Base-by-base conservation (phyloP, 208 protist genomes). In the Zelonia costaricensis region DNA sequence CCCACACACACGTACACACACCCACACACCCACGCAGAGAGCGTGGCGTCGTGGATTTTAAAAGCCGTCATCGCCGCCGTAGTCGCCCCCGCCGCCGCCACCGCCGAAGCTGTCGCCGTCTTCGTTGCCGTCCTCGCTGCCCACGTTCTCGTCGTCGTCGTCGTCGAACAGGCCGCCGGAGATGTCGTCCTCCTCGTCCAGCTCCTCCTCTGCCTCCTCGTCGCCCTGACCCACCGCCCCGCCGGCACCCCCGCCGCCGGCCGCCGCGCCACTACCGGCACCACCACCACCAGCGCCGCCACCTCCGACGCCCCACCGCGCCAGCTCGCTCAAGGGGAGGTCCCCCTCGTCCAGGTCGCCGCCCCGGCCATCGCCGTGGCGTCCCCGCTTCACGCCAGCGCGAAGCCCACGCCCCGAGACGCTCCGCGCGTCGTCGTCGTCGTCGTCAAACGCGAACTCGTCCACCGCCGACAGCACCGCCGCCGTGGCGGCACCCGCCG, bases 111-210 rank as follows among this genome's bases (percentile, higher is more conserved):
- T 58, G 40, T 70, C 71, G 25, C 62, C 61, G 30, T 83, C 67
- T 30, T 71, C 53, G 15, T 0, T 75, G 30, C 53, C 75, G 55
- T 70, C 73, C 22, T 74, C 56, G 35, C 48, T 54, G 28, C 52
- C 63, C 49, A 55, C 39, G 52, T 76, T 69, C 16, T 92, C 86
- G 51, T 92, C 85, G 54, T 92, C 85, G 52, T 88, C 85, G 33
- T 76, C 67, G 20, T 77, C 58, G 25, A 63, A 59, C 23, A 82
- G 69, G 35, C 73, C 57, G 16, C 65, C 71, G 20, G 72, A 78
- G 13, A 86, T 40, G 39, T 83, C 69, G 46, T 92, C 82, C 5
- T 81, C 78, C 22, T 83, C 78, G 31, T 81, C 81, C 39, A 31
- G 40, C 45, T 57, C 55, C 31, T 57, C 55, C 20, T 57, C 64